Evolutionary conservation across 805 yeast species (phyloP).

Genomic region (Nakazawaea ambrosiae): DNA sequence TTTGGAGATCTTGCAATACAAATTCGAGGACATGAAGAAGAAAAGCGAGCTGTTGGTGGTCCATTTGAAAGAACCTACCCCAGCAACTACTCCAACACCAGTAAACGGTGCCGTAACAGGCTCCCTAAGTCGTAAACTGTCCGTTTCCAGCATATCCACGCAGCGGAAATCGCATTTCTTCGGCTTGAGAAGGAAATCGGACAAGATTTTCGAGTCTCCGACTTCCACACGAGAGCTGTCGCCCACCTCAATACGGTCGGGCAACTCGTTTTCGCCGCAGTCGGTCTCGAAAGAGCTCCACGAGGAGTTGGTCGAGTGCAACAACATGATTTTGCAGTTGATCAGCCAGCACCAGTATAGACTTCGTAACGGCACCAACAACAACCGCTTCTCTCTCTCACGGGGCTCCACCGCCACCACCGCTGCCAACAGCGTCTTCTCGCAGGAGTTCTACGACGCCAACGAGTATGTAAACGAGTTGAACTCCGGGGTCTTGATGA

Average conservation of each 20-base stretch:
- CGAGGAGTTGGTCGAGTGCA: constrained; percentile 1
- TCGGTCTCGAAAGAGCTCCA: background rate
- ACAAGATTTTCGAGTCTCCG: background rate
- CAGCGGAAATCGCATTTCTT: constrained; percentile 4
- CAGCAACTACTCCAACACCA: too few relatives aligned
- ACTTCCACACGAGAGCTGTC: too few relatives aligned
- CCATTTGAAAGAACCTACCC: constrained; percentile 3
- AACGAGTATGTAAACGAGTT: constrained; percentile 47
- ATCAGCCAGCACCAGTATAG: constrained; percentile 9
- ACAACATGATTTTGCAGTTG: constrained; percentile 9
- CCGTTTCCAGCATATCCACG: background rate
- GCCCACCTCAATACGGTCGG: too few relatives aligned
- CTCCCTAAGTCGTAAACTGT: background rate
- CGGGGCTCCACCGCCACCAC: constrained; percentile 7
- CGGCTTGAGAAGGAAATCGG: constrained; percentile 1
- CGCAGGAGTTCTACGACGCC: constrained; percentile 64
- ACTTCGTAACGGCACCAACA: background rate
- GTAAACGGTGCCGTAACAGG: constrained; percentile 2
- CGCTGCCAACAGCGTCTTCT: constrained; percentile 29
- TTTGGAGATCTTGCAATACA: constrained; percentile 7
- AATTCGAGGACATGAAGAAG: constrained; percentile 9
- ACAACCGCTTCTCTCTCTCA: background rate
- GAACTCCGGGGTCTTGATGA: constrained; percentile 49
- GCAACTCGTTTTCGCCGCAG: background rate
- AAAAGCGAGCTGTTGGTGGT: constrained; percentile 3